phyloP scores from a whole-genome alignment of 306 rosid genomes.

The Cucurbita maxima region DNA sequence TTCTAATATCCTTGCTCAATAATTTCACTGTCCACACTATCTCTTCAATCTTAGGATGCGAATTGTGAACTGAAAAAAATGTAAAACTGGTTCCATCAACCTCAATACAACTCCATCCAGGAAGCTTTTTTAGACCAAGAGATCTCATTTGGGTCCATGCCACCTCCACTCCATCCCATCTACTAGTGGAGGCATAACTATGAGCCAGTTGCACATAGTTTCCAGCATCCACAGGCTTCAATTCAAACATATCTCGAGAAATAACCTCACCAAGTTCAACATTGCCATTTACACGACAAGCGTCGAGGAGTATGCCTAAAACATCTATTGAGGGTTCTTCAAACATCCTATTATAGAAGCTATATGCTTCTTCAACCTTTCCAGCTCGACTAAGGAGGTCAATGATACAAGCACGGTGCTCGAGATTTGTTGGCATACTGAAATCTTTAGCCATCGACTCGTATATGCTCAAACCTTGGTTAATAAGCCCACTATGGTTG shows the following conservation, averaged over 20 bases:
- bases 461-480: constrained; percentile 6
- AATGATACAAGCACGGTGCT: constrained; percentile 10
- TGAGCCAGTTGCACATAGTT: constrained; percentile 11
- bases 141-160: constrained; percentile 15
- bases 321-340: constrained; percentile 7
- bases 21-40: constrained; percentile 1
- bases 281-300: constrained; percentile 1
- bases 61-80: constrained; percentile 10
- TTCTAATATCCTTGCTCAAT: background rate
- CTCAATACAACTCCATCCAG: constrained; percentile 13
- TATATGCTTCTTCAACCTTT: constrained; percentile 10
- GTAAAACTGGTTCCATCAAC: constrained; percentile 4
- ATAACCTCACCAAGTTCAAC: constrained; percentile 3
- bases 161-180: constrained; percentile 11
- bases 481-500: constrained; percentile 9
- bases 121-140: constrained; percentile 12
- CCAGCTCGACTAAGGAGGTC: constrained; percentile 14
- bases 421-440: background rate
- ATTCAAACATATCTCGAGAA: constrained; percentile 1
- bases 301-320: constrained; percentile 10
- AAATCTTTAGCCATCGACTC: constrained; percentile 1
- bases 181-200: constrained; percentile 3
- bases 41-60: constrained; percentile 7
- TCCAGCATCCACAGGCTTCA: constrained; percentile 9
- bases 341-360: constrained; percentile 4